Conservation (phyloP, 805 yeast genomes). For the Tetrapisispora pingtungensis region DNA sequence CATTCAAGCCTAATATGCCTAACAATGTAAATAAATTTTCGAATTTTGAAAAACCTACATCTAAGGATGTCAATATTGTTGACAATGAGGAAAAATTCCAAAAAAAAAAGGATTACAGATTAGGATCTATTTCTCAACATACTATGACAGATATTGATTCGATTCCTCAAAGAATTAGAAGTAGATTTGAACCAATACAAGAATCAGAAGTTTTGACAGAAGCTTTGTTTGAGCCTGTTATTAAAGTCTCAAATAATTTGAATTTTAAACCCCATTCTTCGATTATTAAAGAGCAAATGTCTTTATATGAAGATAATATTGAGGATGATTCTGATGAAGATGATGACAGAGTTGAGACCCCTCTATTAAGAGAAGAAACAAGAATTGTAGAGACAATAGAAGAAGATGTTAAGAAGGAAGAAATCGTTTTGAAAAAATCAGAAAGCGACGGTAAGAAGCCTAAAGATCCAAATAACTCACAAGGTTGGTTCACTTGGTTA, state of each 20-base stretch:
- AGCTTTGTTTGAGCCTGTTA: conserved; percentile 22
- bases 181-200: conserved; percentile 17
- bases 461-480: conserved; percentile 4
- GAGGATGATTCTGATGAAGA: conserved; percentile 15
- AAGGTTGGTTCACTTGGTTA: conserved; percentile 56
- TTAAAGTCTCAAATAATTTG: conserved; percentile 10
- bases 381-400: not conserved
- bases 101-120: not conserved
- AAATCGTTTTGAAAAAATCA: too few relatives aligned
- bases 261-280: conserved; percentile 2
- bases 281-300: conserved; percentile 29
- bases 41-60: not conserved
- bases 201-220: conserved; percentile 13
- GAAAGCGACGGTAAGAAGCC: not conserved
- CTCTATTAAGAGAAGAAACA: not conserved
- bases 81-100: not conserved
- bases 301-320: conserved; percentile 17
- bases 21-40: not conserved
- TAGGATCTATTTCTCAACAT: not conserved
- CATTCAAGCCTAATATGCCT: too few relatives aligned
- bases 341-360: conserved; percentile 15
- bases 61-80: not conserved
- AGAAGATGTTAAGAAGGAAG: too few relatives aligned
- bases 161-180: conserved; percentile 1
- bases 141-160: not conserved